phyloP scores from a whole-genome alignment of 2,329 filamentous ascomycete genomes.

The Microcera coccophila region DNA sequence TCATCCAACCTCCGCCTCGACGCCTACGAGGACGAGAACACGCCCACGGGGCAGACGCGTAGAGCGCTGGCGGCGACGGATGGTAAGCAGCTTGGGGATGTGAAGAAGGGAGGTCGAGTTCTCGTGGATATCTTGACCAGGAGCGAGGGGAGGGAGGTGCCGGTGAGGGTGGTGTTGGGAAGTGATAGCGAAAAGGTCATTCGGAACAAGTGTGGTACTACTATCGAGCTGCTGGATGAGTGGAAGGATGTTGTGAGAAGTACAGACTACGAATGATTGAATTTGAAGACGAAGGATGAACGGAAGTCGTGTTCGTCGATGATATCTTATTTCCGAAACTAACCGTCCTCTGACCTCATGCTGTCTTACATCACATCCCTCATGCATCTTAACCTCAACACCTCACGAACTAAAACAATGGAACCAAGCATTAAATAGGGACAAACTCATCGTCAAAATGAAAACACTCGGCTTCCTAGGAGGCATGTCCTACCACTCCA shows the following conservation, averaged over 20 bases:
- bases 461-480: constrained; percentile 2
- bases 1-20: constrained; percentile 30
- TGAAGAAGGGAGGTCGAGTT: constrained; percentile 48
- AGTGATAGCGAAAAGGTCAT: constrained; percentile 44
- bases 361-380: no score
- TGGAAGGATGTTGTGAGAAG: constrained; percentile 39
- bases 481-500: constrained; percentile 6
- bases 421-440: background rate
- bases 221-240: constrained; percentile 42
- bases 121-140: constrained; percentile 54
- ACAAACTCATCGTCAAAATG: constrained; percentile 17
- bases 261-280: constrained; percentile 17
- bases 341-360: no score
- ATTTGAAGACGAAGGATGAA: no score
- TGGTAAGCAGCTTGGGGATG: constrained; percentile 52
- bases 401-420: no score
- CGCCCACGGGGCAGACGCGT: constrained; percentile 28
- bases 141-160: constrained; percentile 46
- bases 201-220: constrained; percentile 40
- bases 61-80: constrained; percentile 34
- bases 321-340: no score
- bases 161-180: constrained; percentile 52
- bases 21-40: constrained; percentile 29
- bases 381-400: no score
- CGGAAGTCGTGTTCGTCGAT: no score